Base-by-base conservation (phyloP, 2,329 filamentous ascomycete species). In the Cryphonectria japonica region DNA sequence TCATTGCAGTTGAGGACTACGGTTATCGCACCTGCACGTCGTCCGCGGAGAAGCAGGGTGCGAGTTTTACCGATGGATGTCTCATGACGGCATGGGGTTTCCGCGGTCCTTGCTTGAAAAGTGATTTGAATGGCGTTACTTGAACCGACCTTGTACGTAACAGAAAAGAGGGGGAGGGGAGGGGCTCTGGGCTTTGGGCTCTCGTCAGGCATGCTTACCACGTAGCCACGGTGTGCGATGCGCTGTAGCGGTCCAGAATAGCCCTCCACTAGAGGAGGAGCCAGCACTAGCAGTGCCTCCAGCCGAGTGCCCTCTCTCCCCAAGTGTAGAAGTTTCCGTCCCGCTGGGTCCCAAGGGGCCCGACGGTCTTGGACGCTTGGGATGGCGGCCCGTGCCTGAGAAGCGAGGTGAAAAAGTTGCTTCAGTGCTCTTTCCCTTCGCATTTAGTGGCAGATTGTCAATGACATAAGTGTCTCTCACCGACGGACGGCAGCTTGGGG, bases 81-180 rank as follows among this genome's bases (percentile, higher is more conserved):
- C 70, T 67, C 70, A 70, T 72, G 70, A 70, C 70, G 57, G 63
- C 67, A 70, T 67, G 34, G 66, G 62, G 19, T 14, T 14, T 26
- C 43, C 67, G 46, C 11, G 65, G 37, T 39, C 57, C 57, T 37
- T 66, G 63, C 41, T 26, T 43, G 52, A 54, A 29, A 37, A 54
- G 63, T 64, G 59, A 59, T 39, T 52, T 67, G 29, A 65, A 65
- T 22, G 69, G 39, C 50, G 64, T 70, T 64, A 61, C 57, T 26
- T 54, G 39, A 46, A n/a, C 34, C 57, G 34, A 64, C 5, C 43
- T 70, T 70, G 71, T 72, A 72, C 71, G 71, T 72, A 72, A 72
- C 57, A 69, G 68, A 67, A 72, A 67, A 41, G 46, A n/a, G 46
- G 46, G 46, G 46, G 7, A 7, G 8, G 46, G 46, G 41, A 43